phyloP scores from a whole-genome alignment of 257 asterid genomes.

The Salvia miltiorrhiza region DNA sequence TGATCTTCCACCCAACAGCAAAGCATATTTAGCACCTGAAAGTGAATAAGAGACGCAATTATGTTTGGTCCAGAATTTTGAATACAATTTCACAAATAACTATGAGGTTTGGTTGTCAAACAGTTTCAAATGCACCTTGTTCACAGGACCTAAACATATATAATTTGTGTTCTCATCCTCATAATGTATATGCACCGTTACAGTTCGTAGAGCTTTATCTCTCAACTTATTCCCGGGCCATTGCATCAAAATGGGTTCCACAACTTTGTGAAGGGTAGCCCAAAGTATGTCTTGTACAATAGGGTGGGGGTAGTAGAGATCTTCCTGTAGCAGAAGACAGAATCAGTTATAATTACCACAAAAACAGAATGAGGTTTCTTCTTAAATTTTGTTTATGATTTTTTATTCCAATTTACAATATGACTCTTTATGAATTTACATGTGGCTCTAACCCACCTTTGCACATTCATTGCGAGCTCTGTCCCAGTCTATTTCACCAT shows the following conservation, averaged over 20 bases:
- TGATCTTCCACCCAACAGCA: conserved; percentile 99
- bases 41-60: no score
- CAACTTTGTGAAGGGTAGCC: conserved; percentile 77
- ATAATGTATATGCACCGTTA: conserved; percentile 88
- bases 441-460: conserved; percentile 55
- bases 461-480: conserved; percentile 87
- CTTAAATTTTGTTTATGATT: not conserved
- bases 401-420: not conserved
- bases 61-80: no score
- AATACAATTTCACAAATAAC: no score
- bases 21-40: conserved; percentile 89
- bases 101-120: not conserved
- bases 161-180: conserved; percentile 98
- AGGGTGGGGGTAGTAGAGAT: conserved; percentile 95
- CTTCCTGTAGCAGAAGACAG: conserved; percentile 60
- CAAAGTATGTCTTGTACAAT: conserved; percentile 82
- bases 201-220: conserved; percentile 66
- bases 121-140: conserved; percentile 58
- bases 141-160: conserved; percentile 89
- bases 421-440: not conserved
- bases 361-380: conserved; percentile 7
- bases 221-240: conserved; percentile 96
- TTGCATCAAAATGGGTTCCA: conserved; percentile 78
- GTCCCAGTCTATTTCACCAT: conserved; percentile 89
- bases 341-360: not conserved